A percentile compares a stretch with the other conserved stretches of the same genome.
phyloP scores from a whole-genome alignment of 2,329 filamentous ascomycete species.

The Calonectria pseudoreteaudii region DNA sequence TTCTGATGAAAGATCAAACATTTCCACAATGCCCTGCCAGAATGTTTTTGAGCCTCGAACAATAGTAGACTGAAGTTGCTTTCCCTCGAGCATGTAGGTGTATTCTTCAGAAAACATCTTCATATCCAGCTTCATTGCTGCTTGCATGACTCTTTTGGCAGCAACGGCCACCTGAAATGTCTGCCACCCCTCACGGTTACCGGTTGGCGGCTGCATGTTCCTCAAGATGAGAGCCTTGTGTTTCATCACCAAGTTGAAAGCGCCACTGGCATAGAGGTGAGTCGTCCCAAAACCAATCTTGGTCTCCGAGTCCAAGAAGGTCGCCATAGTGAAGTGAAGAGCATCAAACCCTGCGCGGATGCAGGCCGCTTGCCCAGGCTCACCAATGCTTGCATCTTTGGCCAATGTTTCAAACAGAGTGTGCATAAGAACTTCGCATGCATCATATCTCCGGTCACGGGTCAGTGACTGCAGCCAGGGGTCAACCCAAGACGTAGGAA shows the following conservation, averaged over 20 bases:
- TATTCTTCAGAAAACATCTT: conserved; percentile 57
- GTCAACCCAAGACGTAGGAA: conserved; percentile 82
- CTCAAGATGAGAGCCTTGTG: conserved; percentile 70
- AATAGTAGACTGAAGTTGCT: conserved; percentile 73
- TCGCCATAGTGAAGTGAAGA: conserved; percentile 66
- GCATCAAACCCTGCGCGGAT: conserved; percentile 74
- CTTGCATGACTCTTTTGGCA: conserved; percentile 61
- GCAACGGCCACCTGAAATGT: conserved; percentile 56
- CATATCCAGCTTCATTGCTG: conserved; percentile 63
- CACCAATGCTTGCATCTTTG: conserved; percentile 64
- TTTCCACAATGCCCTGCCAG: conserved; percentile 61
- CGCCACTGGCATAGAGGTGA: conserved; percentile 72
- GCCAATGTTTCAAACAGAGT: conserved; percentile 77
- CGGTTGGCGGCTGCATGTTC: conserved; percentile 45
- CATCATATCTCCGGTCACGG: conserved; percentile 79
- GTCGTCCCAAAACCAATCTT: conserved; percentile 63
- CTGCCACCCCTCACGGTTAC: conserved; percentile 50
- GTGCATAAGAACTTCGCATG: conserved; percentile 82
- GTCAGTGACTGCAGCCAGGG: conserved; percentile 84
- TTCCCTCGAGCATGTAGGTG: conserved; percentile 70
- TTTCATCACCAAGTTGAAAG: conserved; percentile 73
- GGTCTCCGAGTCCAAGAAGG: conserved; percentile 62
- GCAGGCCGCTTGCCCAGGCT: conserved; percentile 70
- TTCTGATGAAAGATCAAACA: conserved; percentile 83
- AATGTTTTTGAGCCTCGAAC: conserved; percentile 71